phyloP scores from a whole-genome alignment of 2,329 filamentous ascomycete genomes.

The Penicillium sp. region DNA sequence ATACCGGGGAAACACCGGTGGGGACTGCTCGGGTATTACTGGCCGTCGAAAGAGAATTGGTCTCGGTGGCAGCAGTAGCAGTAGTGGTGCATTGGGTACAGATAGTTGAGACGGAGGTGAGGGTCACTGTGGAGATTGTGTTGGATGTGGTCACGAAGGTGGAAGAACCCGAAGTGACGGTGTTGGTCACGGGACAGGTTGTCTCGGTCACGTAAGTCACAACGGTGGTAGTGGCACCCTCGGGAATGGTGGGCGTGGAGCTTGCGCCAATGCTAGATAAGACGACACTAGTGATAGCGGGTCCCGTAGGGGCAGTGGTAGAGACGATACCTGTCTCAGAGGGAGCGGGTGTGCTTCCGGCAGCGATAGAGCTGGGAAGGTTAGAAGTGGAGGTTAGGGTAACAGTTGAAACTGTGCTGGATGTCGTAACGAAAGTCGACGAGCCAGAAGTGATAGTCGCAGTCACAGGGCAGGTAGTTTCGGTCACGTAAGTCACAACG shows the following conservation, averaged over 20 bases:
- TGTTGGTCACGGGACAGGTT: slow-evolving; percentile 19
- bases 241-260: slow-evolving; percentile 14
- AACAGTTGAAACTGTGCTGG: slow-evolving; percentile 58
- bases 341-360: slow-evolving; percentile 14
- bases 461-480: slow-evolving; percentile 37
- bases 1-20: slow-evolving; percentile 21
- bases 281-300: slow-evolving; percentile 3
- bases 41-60: neutral
- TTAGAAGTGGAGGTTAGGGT: slow-evolving; percentile 13
- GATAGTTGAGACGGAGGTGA: slow-evolving; percentile 25
- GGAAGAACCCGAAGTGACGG: slow-evolving; percentile 16
- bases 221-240: slow-evolving; percentile 14
- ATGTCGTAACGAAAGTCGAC: slow-evolving; percentile 53
- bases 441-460: slow-evolving; percentile 44
- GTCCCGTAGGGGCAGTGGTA: slow-evolving; percentile 35
- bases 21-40: slow-evolving; percentile 6
- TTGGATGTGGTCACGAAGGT: slow-evolving; percentile 19
- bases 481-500: slow-evolving; percentile 32
- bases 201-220: slow-evolving; percentile 19
- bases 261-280: slow-evolving; percentile 8
- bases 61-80: slow-evolving; percentile 21
- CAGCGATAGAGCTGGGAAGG: slow-evolving; percentile 7
- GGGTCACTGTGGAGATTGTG: slow-evolving; percentile 19
- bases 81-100: slow-evolving; percentile 22
- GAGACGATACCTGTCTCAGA: slow-evolving; percentile 28